Evolutionary conservation across 768 basidiomycete species (phyloP), one percentile per base, ranked within the genome.

Genomic region (Mycena pura): DNA sequence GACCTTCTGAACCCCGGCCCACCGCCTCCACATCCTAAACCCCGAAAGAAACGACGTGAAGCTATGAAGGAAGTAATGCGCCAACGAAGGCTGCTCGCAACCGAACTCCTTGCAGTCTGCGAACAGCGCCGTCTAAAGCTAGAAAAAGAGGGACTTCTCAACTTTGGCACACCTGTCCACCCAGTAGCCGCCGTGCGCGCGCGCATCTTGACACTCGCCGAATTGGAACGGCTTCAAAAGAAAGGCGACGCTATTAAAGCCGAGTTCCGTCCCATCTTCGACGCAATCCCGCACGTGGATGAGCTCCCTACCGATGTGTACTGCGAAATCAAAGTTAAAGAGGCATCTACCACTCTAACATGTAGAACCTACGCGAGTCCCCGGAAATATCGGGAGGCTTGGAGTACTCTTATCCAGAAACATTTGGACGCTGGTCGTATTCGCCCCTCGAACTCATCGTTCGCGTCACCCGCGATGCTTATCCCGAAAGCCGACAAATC

Each of bases 391-490:
- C 44, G 52, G 0, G 74, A 74, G 0, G 71, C 72, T 0, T 81
- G 78, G 74, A 24, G 71, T 5, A 70, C 25, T 0, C 57, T 81
- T 0, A 65, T 82, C 0, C 43, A 78, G 0, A 62, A 76, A 27
- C 76, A 78, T 52, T 46, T 80, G 0, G 68, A 61, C 0, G 69
- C 73, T 5, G 77, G 79, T 0, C 52, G 67, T 3, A 48, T 48
- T 14, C 47, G 31, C 0, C 70, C 70, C 0, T 80, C 74, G 0
- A 59, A 58, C 0, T 76, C 71, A 0, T 34, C 40, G 0, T 71
- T 67, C 44, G 73, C 74, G 0, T 82, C 74, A 0, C 79, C 77
- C 0, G 68, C 72, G 0, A 82, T 81, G 52, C 67, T 80, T 1
- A 74, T 81, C 3, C 77, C 72, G 0, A 78, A 78, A 38, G 47